Conservation (phyloP, 1,139 yeast species). For the Candida gigantensis region DNA sequence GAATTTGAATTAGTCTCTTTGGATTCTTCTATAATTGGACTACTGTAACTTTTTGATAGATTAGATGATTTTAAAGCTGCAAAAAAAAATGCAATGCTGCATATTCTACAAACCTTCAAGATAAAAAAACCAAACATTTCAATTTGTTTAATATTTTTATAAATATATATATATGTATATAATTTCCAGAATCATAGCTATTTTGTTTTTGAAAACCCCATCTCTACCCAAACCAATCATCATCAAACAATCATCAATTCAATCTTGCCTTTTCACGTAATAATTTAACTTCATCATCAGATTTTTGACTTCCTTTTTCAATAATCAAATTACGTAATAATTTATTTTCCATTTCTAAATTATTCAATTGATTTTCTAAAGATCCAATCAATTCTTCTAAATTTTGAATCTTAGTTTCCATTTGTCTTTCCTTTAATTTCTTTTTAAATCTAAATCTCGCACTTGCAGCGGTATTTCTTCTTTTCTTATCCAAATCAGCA, state of each 20-base stretch:
- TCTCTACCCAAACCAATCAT: not conserved
- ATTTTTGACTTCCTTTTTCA: slow-evolving; percentile 38
- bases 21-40: no score
- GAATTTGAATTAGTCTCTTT: no score
- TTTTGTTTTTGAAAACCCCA: no score
- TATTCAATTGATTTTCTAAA: slow-evolving; percentile 60
- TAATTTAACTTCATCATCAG: slow-evolving; percentile 40
- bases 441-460: slow-evolving; percentile 80
- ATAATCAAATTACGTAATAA: slow-evolving; percentile 66
- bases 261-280: slow-evolving; percentile 36
- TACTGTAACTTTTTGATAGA: no score
- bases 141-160: no score
- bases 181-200: no score
- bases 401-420: slow-evolving; percentile 67
- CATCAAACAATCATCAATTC: slow-evolving; percentile 3
- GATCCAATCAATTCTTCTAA: slow-evolving; percentile 60
- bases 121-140: no score
- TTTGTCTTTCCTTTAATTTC: slow-evolving; percentile 80
- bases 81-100: no score
- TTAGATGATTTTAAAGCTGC: no score
- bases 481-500: slow-evolving; percentile 51
- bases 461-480: slow-evolving; percentile 79
- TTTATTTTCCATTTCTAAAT: slow-evolving; percentile 60
- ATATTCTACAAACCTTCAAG: no score
- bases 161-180: no score